Evolutionary conservation across 345 rosid genomes (phyloP), one percentile per base, ranked within the genome.

Genomic region (Nephelium lappaceum): DNA sequence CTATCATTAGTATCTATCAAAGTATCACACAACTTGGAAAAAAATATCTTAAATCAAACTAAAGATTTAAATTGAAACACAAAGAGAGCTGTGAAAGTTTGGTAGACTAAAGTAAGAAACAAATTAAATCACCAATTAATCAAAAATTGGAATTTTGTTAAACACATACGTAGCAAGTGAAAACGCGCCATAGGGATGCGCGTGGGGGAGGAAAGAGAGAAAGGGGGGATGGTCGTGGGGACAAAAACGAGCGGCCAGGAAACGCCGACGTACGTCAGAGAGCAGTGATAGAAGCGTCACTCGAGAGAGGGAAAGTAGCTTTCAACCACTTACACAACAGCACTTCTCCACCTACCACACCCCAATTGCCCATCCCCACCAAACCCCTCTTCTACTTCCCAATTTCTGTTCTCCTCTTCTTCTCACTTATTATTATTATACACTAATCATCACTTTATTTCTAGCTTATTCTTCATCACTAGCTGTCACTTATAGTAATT

Each of bases 331-430:
- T 12, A 21, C 15, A 23, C 58, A 53, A 53, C 4, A 25, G 63
- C 75, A 71, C 67, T 49, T 76, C 79, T 64, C 67, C 80, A 81
- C 81, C 85, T 65, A 84, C 83, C 81, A 42, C 77, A 55, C 65
- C 43, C 62, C 8, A n/a, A 41, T 72, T 23, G 21, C 21, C n/a
- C 15, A 55, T 47, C 19, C 57, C 63, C 39, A 84, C 80, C 86
- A 81, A 84, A 78, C 86, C 77, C 61, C 24, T 14, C 24, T 5
- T 12, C 69, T 7, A 0, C n/a, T 0, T 0, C 2, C 9, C 24
- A 2, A 16, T 31, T 53, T 11, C 14, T 72, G 0, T 53, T 38
- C 11, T 55, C 3, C 14, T 16, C 24, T 12, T 55, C 65, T 9
- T 38, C 36, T 61, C 10, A 53, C 60, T 53, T 8, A 45, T 53